Conservation (phyloP, 1,139 yeast species). For the Pichia sp. region DNA sequence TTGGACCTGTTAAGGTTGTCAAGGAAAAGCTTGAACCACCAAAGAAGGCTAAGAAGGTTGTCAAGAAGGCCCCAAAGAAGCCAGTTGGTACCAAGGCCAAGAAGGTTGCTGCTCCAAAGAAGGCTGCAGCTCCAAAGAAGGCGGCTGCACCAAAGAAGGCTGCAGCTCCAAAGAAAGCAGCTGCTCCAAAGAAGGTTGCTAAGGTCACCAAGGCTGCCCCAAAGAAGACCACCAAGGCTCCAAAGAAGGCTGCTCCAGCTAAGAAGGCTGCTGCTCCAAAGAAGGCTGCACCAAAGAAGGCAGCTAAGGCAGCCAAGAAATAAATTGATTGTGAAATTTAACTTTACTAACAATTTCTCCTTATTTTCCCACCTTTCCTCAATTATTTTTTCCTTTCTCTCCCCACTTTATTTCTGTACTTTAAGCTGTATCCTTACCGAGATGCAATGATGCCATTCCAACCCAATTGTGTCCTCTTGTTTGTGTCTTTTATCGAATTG, state of each 20-base stretch:
- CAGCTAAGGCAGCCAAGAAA: slow-evolving; percentile 29
- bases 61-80: slow-evolving; percentile 26
- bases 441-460: too few species aligned
- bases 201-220: slow-evolving; percentile 9
- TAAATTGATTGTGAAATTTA: neutral
- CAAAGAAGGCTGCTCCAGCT: slow-evolving; percentile 23
- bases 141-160: slow-evolving; percentile 27
- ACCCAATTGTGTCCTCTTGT: too few species aligned
- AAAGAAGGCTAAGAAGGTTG: neutral
- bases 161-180: slow-evolving; percentile 25
- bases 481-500: too few species aligned
- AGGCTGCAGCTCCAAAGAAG: slow-evolving; percentile 24
- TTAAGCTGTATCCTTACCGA: slow-evolving; percentile 1
- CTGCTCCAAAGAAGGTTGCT: slow-evolving; percentile 24
- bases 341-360: neutral
- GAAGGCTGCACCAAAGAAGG: slow-evolving; percentile 22
- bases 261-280: slow-evolving; percentile 26
- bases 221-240: slow-evolving; percentile 6
- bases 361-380: neutral
- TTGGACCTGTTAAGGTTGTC: slow-evolving; percentile 68
- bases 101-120: slow-evolving; percentile 20
- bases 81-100: slow-evolving; percentile 14
- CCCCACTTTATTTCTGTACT: neutral
- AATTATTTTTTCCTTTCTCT: neutral
- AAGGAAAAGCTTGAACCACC: slow-evolving; percentile 32